Base-by-base conservation (phyloP, 2,329 filamentous ascomycete genomes). In the Alternaria sp. region DNA sequence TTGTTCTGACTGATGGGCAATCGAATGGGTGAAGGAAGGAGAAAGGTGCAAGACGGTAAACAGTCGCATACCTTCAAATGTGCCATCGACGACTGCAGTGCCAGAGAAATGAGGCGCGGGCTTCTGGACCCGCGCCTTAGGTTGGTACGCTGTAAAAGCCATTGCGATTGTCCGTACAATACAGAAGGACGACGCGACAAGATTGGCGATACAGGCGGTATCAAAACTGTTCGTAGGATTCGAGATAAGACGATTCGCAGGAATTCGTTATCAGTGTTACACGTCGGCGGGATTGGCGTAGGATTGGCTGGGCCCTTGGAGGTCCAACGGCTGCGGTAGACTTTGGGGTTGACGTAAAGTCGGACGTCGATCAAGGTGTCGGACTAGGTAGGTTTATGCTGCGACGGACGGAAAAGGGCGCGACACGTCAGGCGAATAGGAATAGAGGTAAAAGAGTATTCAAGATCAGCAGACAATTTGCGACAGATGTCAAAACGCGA, bases 81-180 rank as follows among this genome's bases (percentile, higher is more conserved):
- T 71, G 55, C 79, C 79, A 62, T 81, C 79, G 25, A 81, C 76
- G 47, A 81, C 78, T 55, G 79, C 77, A 28, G 78, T 80, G 67
- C 76, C 72, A 17, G 72, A 68, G 69, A 81, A 81, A 60, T 71
- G 67, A 40, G 79, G 79, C 23, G 79, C 79, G 49, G 79, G 79
- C 71, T 77, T 77, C 68, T 81, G 79, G 56, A 81, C 79, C 61
- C 79, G 76, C 54, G 73, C 79, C 65, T 79, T 80, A 63, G 76
- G 78, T 26, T 71, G 71, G 68, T 78, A 79, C 62, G 77, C 64
- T 49, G 70, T 57, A 62, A 70, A 77, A 55, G 78, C 66, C 78
- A 80, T 80, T 57, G 36, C 59, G 23, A 45, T 30, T 43, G 36
- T 28, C 52, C 36, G 46, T 26, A 40, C 36, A 30, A 57, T 44